phyloP scores from a whole-genome alignment of 257 asterid genomes.

The Solanum verrucosum region DNA sequence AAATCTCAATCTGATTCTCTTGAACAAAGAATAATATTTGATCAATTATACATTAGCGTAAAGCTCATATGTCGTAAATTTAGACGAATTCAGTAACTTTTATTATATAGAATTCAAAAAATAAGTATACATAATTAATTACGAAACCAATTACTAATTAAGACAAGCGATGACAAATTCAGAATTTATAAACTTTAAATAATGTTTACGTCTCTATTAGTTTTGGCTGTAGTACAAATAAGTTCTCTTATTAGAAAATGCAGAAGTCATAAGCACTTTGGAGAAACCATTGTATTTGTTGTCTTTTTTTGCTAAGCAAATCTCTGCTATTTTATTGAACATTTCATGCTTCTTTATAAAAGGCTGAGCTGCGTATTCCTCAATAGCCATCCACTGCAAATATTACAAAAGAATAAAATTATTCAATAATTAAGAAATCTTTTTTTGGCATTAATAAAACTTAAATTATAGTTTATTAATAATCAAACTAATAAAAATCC shows the following conservation, averaged over 20 bases:
- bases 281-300: constrained; percentile 54
- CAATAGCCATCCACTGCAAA: constrained; percentile 79
- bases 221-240: constrained; percentile 28
- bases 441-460: not conserved
- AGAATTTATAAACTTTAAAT: too few species aligned
- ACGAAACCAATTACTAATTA: not conserved
- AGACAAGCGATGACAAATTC: not conserved
- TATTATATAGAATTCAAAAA: not conserved
- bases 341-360: constrained; percentile 51
- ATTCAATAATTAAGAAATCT: not conserved
- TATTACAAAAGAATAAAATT: not conserved
- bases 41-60: not conserved
- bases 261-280: constrained; percentile 21
- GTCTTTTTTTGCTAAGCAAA: constrained; percentile 48
- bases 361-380: constrained; percentile 67
- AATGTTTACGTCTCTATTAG: too few species aligned
- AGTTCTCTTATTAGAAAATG: constrained; percentile 19
- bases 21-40: not conserved
- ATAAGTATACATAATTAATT: too few species aligned
- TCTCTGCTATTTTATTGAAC: constrained; percentile 29
- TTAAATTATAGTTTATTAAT: not conserved
- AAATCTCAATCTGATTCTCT: not conserved
- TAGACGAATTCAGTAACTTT: not conserved
- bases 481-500: not conserved
- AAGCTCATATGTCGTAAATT: not conserved